Base-by-base conservation (phyloP, 2,329 filamentous ascomycete species). In the Aotearoamyces nothofagi region DNA sequence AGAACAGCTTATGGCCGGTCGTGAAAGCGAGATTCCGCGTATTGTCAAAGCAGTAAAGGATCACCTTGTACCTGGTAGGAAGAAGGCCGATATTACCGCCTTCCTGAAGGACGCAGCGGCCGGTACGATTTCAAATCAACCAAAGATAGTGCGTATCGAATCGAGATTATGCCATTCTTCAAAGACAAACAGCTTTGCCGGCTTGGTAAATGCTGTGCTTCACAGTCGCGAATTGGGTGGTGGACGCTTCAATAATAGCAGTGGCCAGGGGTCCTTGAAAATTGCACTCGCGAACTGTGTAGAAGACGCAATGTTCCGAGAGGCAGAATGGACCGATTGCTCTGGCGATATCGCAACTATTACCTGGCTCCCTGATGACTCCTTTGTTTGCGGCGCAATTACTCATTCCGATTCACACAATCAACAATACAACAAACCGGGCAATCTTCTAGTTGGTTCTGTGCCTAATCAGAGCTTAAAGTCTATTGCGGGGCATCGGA, bases 391-490 rank as follows among this genome's bases (percentile, higher is more conserved):
- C 36, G 71, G 71, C 17, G 69, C 70, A 0, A 71, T 68, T 0
- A 63, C 65, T 1, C 70, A 76, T 47, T 74, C 68, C 1, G 71
- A 76, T 39, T 51, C 56, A 0, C 65, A 70, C 23, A 76, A 75
- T 33, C 69, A 74, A 41, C 69, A 75, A 36, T 76, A 77, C 42
- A 77, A 77, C 39, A 73, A 68, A 38, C 61, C 66, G 0, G 70
- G 71, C 1, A 77, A 77, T 39, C 47, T 77, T 7, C 50, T 69
- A 1, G 47, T 76, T 1, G 70, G 66, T 5, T 71, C 66, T 0
- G 52, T 57, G 1, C 39, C 34, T 1, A 40, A 44, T 1, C 56
- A 60, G 1, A 58, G 53, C 0, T 44, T 76, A 2, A 56, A 47
- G 5, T 62, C 67, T 0, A 65, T 64, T 39, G 51, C 66, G 0